A percentile compares a stretch with the other conserved stretches of the same genome.
Conservation (phyloP, 2,329 filamentous ascomycete species). For the Aspergillus piperis region DNA sequence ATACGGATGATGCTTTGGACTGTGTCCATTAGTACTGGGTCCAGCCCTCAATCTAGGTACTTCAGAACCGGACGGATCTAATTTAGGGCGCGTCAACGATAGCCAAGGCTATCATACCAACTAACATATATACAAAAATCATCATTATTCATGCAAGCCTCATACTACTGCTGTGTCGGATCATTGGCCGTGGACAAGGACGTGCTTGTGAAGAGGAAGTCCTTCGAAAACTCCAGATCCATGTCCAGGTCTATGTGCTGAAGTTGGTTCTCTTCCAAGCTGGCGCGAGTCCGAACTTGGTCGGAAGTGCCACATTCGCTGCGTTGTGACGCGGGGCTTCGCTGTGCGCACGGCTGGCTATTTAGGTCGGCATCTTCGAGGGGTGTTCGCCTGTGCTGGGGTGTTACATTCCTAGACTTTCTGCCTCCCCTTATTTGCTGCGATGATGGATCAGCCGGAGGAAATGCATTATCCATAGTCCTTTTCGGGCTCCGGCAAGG, state of each 20-base stretch:
- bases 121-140: neutral
- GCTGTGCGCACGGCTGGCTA: slow-evolving; percentile 26
- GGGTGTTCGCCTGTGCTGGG: slow-evolving; percentile 22
- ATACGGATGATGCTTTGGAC: too few species aligned
- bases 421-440: slow-evolving; percentile 3
- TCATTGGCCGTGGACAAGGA: slow-evolving; percentile 29
- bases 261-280: slow-evolving; percentile 25
- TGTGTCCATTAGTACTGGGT: neutral
- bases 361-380: slow-evolving; percentile 31
- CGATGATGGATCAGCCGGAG: slow-evolving; percentile 16
- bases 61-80: neutral
- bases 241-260: slow-evolving; percentile 35
- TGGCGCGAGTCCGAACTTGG: slow-evolving; percentile 11
- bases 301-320: slow-evolving; percentile 13
- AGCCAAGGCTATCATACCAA: neutral
- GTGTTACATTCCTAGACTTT: slow-evolving; percentile 13
- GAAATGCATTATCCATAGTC: slow-evolving; percentile 24
- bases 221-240: slow-evolving; percentile 39
- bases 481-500: slow-evolving; percentile 32
- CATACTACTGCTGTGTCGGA: slow-evolving; percentile 1
- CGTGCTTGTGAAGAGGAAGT: slow-evolving; percentile 39
- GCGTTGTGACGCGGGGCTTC: slow-evolving; percentile 14
- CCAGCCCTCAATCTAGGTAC: neutral
- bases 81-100: neutral
- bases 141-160: neutral